phyloP scores from a whole-genome alignment of 2,329 filamentous ascomycete genomes.

The Colletotrichum eleusines region DNA sequence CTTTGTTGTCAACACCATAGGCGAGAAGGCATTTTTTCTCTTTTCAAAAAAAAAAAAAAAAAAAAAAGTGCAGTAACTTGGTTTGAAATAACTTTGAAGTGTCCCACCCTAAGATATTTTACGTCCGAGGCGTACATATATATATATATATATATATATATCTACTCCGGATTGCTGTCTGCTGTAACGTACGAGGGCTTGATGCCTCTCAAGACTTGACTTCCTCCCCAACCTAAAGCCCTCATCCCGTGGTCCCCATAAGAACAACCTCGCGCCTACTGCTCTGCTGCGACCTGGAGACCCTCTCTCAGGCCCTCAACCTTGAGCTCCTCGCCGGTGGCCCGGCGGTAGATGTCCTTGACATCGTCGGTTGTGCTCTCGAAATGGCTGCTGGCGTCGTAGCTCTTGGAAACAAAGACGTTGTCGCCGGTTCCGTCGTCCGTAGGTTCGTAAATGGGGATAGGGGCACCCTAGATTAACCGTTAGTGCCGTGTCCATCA shows the following conservation, averaged over 20 bases:
- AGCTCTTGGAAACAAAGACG: conserved; percentile 98
- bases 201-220: conserved; percentile 33
- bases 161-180: conserved; percentile 37
- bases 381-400: conserved; percentile 97
- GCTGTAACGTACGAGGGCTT: conserved; percentile 31
- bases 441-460: conserved; percentile 92
- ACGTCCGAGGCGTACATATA: conserved; percentile 35
- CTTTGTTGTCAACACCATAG: background rate
- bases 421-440: conserved; percentile 87
- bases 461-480: conserved; percentile 74
- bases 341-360: conserved; percentile 89
- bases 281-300: conserved; percentile 78
- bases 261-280: conserved; percentile 48
- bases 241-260: conserved; percentile 1
- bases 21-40: too few species aligned
- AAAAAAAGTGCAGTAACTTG: conserved; percentile 1
- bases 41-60: too few species aligned
- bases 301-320: conserved; percentile 90
- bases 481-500: conserved; percentile 4
- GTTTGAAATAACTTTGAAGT: conserved; percentile 34
- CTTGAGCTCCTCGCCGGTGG: conserved; percentile 85
- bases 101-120: conserved; percentile 33
- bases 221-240: conserved; percentile 7
- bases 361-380: conserved; percentile 94
- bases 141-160: conserved; percentile 35